Evolutionary conservation across 192 early-diverging fungal genomes (phyloP), one percentile per base, ranked within the genome.

Genomic region (Rhizoclosmatium globosum): DNA sequence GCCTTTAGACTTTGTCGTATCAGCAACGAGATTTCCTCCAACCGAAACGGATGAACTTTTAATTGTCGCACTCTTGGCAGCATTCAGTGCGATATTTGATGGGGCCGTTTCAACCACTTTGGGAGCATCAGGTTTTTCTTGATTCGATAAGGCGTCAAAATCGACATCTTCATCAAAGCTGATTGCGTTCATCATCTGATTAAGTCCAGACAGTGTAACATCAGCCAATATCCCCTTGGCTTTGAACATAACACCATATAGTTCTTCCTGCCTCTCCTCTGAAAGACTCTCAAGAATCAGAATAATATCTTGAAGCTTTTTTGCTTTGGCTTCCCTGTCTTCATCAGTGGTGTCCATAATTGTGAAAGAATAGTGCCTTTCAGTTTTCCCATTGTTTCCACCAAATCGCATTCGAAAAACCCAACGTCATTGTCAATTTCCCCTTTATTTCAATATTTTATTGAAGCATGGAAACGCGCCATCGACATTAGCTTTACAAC

Each of bases 191-290:
- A 53, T 53, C 17, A 17, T 17, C 17, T 53, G 6, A 53, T 11
- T 44, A 15, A 72, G 15, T 23, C 13, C 17, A 2, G 13, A 39
- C n/a, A 72, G 38, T 19, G 70, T 50, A 2, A 59, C 2, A 57
- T 21, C 19, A 31, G 50, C 70, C 2, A 72, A 50, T 7, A 72
- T 19, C 15, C 6, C 70, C 41, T 72, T 72, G n/a, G 70, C 70
- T 57, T 72, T 50, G 21, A 42, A 38, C 70, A 72, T 72, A 11
- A 72, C 6, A 21, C 7, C 50, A n/a, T 58, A 72, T 9, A 72
- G 15, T 4, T 7, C 23, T 38, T 72, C 70, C 38, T 72, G 70
- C 6, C 11, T 17, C 13, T 31, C 53, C 13, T 57, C 38, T 43
- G 47, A 19, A 15, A 72, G 31, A 23, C 19, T 13, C 57, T 72